Evolutionary conservation across 2,329 filamentous ascomycete genomes (phyloP).

Genomic region (Ramularia endophylla): DNA sequence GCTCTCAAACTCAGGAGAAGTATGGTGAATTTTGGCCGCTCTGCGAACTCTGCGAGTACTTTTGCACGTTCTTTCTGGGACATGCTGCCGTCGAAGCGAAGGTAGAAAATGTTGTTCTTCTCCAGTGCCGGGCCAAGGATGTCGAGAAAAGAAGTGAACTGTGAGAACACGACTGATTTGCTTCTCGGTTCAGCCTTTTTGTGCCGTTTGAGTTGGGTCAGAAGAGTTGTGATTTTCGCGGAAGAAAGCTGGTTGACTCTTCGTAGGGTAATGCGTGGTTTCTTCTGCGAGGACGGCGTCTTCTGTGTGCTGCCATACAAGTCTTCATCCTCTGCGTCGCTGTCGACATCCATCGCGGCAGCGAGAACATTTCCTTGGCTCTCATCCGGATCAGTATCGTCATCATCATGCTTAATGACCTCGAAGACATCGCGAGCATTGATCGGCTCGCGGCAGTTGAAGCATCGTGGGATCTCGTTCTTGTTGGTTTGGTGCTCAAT

Average conservation of each 20-base stretch:
- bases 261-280: slow-evolving; percentile 51
- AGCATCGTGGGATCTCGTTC: slow-evolving; percentile 71
- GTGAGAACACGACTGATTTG: slow-evolving; percentile 86
- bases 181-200: slow-evolving; percentile 60
- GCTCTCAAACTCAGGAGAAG: slow-evolving; percentile 80
- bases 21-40: slow-evolving; percentile 56
- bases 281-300: slow-evolving; percentile 6
- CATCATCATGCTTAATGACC: slow-evolving; percentile 69
- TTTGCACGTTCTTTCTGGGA: slow-evolving; percentile 75
- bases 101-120: slow-evolving; percentile 64
- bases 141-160: slow-evolving; percentile 94
- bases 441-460: slow-evolving; percentile 81
- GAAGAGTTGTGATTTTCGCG: slow-evolving; percentile 77
- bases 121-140: slow-evolving; percentile 78
- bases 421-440: slow-evolving; percentile 84
- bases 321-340: slow-evolving; percentile 26
- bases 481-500: slow-evolving; percentile 81
- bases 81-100: slow-evolving; percentile 92
- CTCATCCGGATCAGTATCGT: slow-evolving; percentile 31
- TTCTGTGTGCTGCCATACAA: slow-evolving; percentile 35
- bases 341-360: slow-evolving; percentile 12
- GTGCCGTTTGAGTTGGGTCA: slow-evolving; percentile 66
- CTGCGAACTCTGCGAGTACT: slow-evolving; percentile 66
- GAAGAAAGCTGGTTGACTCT: slow-evolving; percentile 65
- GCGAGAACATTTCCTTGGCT: slow-evolving; percentile 10